A percentile compares a stretch with the other conserved stretches of the same genome.
Conservation (phyloP, 352 stramenopile genomes). For the Blastocystis sp. region DNA sequence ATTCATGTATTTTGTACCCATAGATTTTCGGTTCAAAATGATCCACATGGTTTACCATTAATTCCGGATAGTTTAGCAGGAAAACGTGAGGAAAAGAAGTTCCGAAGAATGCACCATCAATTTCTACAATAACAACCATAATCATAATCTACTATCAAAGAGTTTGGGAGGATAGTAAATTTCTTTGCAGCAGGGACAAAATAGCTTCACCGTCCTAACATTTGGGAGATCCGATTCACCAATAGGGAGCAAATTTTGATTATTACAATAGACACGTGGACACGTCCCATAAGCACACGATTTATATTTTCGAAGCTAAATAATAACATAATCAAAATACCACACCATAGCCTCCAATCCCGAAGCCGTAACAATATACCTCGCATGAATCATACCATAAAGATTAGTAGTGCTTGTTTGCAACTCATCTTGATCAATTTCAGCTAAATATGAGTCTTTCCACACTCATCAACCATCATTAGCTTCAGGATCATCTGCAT, state of each 20-base stretch:
- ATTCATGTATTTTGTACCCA: slow-evolving; percentile 86
- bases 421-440: slow-evolving; percentile 77
- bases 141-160: neutral
- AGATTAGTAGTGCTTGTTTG: slow-evolving; percentile 88
- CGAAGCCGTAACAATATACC: slow-evolving; percentile 96
- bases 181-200: slow-evolving; percentile 71
- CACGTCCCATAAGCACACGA: slow-evolving; percentile 91
- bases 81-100: slow-evolving; percentile 97
- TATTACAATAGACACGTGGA: slow-evolving; percentile 95
- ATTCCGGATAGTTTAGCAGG: slow-evolving; percentile 88
- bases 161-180: slow-evolving; percentile 66
- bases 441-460: slow-evolving; percentile 1
- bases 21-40: slow-evolving; percentile 89
- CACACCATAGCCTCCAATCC: slow-evolving; percentile 84
- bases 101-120: slow-evolving; percentile 95
- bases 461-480: neutral
- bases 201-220: slow-evolving; percentile 74
- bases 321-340: neutral
- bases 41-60: slow-evolving; percentile 77
- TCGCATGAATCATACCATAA: slow-evolving; percentile 99
- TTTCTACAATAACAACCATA: slow-evolving; percentile 67
- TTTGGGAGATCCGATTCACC: slow-evolving; percentile 86
- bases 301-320: slow-evolving; percentile 87
- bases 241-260: slow-evolving; percentile 90
- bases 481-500: slow-evolving; percentile 67